These are phyloP conservation scores for Citrus trifoliata DNA, from an alignment of 345 rosid genomes.

Conservation along the genomic window DNA sequence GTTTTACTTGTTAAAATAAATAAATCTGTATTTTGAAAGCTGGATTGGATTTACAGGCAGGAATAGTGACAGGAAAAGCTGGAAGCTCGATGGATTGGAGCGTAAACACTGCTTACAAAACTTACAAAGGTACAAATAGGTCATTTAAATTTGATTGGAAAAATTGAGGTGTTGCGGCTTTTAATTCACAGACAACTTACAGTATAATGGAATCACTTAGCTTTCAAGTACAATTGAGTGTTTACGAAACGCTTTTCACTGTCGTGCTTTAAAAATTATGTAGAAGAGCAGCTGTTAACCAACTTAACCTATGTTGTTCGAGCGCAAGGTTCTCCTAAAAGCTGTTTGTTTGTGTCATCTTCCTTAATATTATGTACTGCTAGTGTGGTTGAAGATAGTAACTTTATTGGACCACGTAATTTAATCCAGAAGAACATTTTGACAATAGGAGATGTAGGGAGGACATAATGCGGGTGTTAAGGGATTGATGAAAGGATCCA, in stretches of 20 bases:
- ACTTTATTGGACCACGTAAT: neutral
- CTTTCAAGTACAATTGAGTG: too few species aligned
- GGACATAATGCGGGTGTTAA: neutral
- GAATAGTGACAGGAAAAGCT: conserved; percentile 28
- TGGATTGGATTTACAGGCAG: conserved; percentile 10
- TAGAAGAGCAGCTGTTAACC: too few species aligned
- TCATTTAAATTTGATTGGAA: neutral
- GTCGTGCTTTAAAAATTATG: too few species aligned
- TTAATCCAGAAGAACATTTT: neutral
- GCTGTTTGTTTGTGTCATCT: neutral
- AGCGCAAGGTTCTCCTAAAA: neutral
- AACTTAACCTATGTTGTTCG: neutral
- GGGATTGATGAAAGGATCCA: neutral
- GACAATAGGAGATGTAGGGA: neutral
- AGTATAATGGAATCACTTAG: too few species aligned
- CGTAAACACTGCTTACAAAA: conserved; percentile 70
- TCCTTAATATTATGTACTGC: neutral
- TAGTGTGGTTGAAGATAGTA: neutral
- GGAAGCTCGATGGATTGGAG: conserved; percentile 75
- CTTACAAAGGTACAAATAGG: conserved; percentile 59
- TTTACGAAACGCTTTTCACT: too few species aligned
- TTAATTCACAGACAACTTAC: too few species aligned
- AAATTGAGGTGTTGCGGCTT: too few species aligned
- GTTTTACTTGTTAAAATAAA: too few species aligned
- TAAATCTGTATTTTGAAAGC: neutral